A percentile compares a stretch with the other conserved stretches of the same genome.
These are phyloP conservation scores for Aphanomyces stellatus DNA, from an alignment of 352 stramenopile genomes.

Conservation along the genomic window DNA sequence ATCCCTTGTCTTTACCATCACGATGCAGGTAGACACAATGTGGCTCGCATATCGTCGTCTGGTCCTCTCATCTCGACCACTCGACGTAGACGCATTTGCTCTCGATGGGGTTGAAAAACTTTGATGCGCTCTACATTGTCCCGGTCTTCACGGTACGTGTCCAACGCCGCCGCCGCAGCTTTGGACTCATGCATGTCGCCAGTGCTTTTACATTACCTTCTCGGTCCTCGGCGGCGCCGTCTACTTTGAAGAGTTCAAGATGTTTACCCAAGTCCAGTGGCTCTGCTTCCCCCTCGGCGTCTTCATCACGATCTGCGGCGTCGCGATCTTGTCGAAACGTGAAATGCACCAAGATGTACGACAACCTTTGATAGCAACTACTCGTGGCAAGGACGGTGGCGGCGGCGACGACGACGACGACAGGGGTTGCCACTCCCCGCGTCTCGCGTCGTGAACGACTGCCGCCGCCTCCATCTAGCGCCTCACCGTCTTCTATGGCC, in stretches of 20 bases:
- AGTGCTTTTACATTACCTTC: conserved; percentile 87
- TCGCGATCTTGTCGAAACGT: conserved; percentile 15
- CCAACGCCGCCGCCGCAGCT: background rate
- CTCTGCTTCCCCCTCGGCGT: conserved; percentile 23
- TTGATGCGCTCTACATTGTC: conserved; percentile 83
- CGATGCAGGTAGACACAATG: conserved; percentile 43
- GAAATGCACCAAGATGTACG: conserved; percentile 16
- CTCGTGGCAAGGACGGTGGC: background rate
- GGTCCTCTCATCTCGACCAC: background rate
- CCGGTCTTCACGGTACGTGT: conserved; percentile 44
- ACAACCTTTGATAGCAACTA: background rate
- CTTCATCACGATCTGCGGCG: conserved; percentile 16
- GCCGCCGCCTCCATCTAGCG: no score
- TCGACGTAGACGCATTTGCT: conserved; percentile 83
- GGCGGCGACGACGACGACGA: background rate
- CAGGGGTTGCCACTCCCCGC: no score
- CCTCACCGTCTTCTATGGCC: no score
- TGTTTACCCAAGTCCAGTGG: conserved; percentile 18
- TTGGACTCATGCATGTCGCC: background rate
- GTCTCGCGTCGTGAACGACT: no score
- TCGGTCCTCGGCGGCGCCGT: conserved; percentile 80
- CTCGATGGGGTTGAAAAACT: conserved; percentile 65
- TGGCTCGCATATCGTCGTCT: background rate
- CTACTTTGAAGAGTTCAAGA: conserved; percentile 79
- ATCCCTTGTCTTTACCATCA: conserved; percentile 70